A percentile compares a stretch with the other conserved stretches of the same genome.
Evolutionary conservation across 75 land plant species (phyloP).

Genomic region (Isoetes taiwanensis): DNA sequence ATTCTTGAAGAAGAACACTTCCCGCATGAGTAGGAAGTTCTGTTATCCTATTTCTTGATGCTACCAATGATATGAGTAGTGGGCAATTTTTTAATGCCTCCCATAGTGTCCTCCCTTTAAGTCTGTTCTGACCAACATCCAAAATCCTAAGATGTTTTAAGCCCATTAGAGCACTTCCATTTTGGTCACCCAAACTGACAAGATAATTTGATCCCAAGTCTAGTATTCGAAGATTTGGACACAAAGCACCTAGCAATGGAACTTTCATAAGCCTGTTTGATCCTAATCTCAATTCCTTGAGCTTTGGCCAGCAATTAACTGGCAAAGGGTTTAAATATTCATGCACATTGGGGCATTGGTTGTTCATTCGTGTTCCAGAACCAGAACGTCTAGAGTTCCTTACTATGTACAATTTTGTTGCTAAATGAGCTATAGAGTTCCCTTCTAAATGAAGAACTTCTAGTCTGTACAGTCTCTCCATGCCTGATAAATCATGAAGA

Average conservation of each 20-base stretch:
- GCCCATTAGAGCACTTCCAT: conserved; percentile 13
- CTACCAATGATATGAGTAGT: conserved; percentile 20
- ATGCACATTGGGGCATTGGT: too few species aligned
- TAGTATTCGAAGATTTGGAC: conserved; percentile 21
- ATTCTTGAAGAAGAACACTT: conserved; percentile 23
- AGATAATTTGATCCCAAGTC: conserved; percentile 25
- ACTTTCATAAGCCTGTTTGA: conserved; percentile 15
- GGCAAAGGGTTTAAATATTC: neutral
- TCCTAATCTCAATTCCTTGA: conserved; percentile 14
- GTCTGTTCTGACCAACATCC: conserved; percentile 28
- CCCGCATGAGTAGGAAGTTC: conserved; percentile 27
- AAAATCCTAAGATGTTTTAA: conserved; percentile 13
- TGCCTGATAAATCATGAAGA: conserved; percentile 14
- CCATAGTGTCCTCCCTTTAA: conserved; percentile 24
- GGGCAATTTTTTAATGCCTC: conserved; percentile 25
- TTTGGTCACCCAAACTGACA: conserved; percentile 12
- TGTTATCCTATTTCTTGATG: conserved; percentile 19
- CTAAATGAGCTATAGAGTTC: conserved; percentile 6
- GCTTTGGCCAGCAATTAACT: conserved; percentile 8
- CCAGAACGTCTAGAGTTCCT: too few species aligned
- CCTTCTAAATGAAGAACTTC: conserved; percentile 17
- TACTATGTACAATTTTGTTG: too few species aligned
- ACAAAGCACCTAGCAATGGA: conserved; percentile 9
- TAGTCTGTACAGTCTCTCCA: conserved; percentile 14
- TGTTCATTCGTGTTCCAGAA: too few species aligned